A percentile compares a stretch with the other conserved stretches of the same genome.
Conservation (phyloP, 2,329 filamentous ascomycete species). For the Dactylellina sp. region DNA sequence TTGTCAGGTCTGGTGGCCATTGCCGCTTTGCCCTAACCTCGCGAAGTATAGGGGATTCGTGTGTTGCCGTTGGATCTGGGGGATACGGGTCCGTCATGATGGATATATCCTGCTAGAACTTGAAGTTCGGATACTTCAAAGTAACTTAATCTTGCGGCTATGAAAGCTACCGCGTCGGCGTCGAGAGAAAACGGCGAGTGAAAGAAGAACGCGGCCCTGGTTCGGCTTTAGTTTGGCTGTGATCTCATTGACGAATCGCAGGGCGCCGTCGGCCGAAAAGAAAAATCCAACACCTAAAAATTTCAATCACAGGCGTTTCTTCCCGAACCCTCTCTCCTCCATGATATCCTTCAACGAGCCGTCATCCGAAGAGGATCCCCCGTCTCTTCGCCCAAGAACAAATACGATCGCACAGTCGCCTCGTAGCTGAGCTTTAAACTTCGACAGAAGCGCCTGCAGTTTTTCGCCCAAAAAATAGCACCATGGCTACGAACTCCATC, state of each 20-base stretch:
- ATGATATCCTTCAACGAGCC: slow-evolving; percentile 49
- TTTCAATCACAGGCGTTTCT: slow-evolving; percentile 9
- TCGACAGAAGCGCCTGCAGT: slow-evolving; percentile 4
- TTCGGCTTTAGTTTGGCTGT: slow-evolving; percentile 1
- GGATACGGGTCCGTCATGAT: slow-evolving; percentile 29
- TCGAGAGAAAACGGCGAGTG: not conserved
- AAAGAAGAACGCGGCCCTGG: not conserved
- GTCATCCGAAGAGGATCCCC: slow-evolving; percentile 47
- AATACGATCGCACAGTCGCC: slow-evolving; percentile 11
- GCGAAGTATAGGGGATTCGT: slow-evolving; percentile 38
- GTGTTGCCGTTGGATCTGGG: not conserved
- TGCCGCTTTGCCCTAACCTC: slow-evolving; percentile 36
- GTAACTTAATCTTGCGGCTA: not conserved
- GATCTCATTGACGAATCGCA: not conserved
- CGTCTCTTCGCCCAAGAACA: slow-evolving; percentile 40
- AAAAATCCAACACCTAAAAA: slow-evolving; percentile 54
- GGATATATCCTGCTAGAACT: not conserved
- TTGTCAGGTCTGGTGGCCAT: slow-evolving; percentile 50
- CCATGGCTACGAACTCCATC: slow-evolving; percentile 78
- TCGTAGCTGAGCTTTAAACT: not conserved
- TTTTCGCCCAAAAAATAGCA: not conserved
- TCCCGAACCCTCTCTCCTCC: slow-evolving; percentile 19
- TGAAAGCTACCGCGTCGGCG: not conserved
- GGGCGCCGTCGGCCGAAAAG: slow-evolving; percentile 33
- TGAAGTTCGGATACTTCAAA: not conserved